phyloP scores from a whole-genome alignment of 225 moss, liverwort and hornwort species.

The Marchantia paleacea region DNA sequence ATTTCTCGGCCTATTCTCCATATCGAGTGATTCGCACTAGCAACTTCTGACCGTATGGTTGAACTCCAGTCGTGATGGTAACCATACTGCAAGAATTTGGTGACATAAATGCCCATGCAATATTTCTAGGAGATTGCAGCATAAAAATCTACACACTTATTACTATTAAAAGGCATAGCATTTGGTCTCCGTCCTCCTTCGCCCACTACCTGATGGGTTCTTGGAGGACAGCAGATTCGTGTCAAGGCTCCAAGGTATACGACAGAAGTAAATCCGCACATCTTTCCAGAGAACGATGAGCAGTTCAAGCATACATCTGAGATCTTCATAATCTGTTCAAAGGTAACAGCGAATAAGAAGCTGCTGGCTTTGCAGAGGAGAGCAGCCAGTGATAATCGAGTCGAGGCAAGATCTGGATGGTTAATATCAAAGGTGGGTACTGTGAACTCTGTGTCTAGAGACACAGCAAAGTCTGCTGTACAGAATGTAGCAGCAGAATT shows the following conservation, averaged over 20 bases:
- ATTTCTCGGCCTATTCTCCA: background rate
- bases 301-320: constrained; percentile 35
- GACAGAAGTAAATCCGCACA: constrained; percentile 27
- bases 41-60: background rate
- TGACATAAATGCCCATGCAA: background rate
- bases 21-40: background rate
- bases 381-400: background rate
- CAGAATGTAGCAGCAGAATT: background rate
- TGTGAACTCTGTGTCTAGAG: background rate
- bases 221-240: constrained; percentile 23
- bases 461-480: background rate
- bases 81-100: background rate
- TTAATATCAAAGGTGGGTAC: constrained; percentile 8
- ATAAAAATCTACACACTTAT: background rate
- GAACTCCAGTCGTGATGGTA: background rate
- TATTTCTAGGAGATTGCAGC: background rate
- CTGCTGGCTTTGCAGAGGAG: constrained; percentile 20
- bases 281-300: constrained; percentile 32
- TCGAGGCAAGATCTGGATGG: background rate
- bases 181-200: background rate
- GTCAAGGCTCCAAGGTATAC: constrained; percentile 39
- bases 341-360: constrained; percentile 18
- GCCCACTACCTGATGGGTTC: background rate
- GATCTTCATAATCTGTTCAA: constrained; percentile 23
- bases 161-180: background rate